These are phyloP conservation scores for sunflower (Helianthus annuus) DNA, from an alignment of 129 eudicot genomes.

Conservation along the genomic window DNA sequence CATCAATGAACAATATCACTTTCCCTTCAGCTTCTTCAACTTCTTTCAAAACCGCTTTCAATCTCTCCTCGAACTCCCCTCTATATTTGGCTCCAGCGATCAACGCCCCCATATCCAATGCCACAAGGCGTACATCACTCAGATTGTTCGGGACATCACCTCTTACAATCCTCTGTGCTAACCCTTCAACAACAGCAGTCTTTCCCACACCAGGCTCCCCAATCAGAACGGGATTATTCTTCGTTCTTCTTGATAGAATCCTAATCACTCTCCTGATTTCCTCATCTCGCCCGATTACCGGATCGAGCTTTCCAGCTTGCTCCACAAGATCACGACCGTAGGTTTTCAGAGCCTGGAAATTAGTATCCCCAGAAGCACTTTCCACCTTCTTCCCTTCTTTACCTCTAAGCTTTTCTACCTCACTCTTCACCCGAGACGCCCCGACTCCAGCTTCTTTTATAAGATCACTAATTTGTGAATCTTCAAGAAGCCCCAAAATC, in stretches of 20 bases:
- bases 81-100: conserved; percentile 87
- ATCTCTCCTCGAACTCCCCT: conserved; percentile 90
- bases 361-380: conserved; percentile 87
- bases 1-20: conserved; percentile 86
- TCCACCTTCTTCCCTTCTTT: conserved; percentile 93
- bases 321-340: conserved; percentile 96
- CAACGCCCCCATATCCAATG: conserved; percentile 93
- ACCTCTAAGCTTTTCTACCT: conserved; percentile 80
- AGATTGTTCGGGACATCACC: conserved; percentile 95
- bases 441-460: conserved; percentile 83
- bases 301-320: conserved; percentile 91
- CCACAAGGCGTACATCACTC: conserved; percentile 75
- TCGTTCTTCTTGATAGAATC: conserved; percentile 80
- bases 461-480: conserved; percentile 65
- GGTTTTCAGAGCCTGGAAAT: conserved; percentile 80
- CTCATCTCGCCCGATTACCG: conserved; percentile 95
- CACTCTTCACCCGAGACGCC: conserved; percentile 56
- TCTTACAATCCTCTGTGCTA: conserved; percentile 82
- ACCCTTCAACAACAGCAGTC: conserved; percentile 94
- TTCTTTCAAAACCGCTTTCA: conserved; percentile 86
- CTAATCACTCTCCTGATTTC: conserved; percentile 83
- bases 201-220: conserved; percentile 99
- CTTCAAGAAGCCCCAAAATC: conserved; percentile 81
- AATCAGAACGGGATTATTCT: conserved; percentile 89
- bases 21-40: conserved; percentile 97